These are phyloP conservation scores for Prunus mira DNA, from an alignment of 306 rosid genomes.

Conservation along the genomic window DNA sequence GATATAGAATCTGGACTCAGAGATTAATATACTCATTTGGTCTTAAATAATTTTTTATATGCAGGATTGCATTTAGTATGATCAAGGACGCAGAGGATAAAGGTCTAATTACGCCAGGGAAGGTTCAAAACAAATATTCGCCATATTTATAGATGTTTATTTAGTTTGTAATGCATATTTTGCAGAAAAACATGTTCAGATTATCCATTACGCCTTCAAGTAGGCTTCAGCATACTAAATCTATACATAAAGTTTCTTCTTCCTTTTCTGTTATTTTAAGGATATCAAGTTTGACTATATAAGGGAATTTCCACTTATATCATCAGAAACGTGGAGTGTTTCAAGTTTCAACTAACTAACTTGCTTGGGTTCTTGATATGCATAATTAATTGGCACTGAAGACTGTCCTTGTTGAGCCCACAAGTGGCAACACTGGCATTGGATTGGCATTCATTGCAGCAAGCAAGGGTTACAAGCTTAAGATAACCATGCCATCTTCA, in stretches of 20 bases:
- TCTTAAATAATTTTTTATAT: slow-evolving; percentile 1
- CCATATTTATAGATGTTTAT: slow-evolving; percentile 1
- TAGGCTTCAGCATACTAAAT: neutral
- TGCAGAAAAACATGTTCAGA: too few species aligned
- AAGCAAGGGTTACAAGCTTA: slow-evolving; percentile 61
- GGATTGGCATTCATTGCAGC: slow-evolving; percentile 79
- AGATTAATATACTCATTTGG: neutral
- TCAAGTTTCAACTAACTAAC: slow-evolving; percentile 20
- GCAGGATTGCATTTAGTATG: slow-evolving; percentile 75
- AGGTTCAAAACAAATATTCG: slow-evolving; percentile 38
- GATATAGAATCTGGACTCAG: neutral
- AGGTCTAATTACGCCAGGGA: slow-evolving; percentile 79
- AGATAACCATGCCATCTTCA: slow-evolving; percentile 56
- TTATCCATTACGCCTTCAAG: neutral
- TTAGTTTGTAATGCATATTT: neutral
- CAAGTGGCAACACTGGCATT: slow-evolving; percentile 88
- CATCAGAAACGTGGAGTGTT: slow-evolving; percentile 10
- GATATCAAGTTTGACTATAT: neutral
- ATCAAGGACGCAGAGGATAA: slow-evolving; percentile 79
- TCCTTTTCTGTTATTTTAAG: neutral
- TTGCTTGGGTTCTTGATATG: slow-evolving; percentile 18
- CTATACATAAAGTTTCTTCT: neutral
- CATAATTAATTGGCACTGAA: slow-evolving; percentile 24
- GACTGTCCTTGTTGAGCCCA: slow-evolving; percentile 72
- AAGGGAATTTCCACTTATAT: neutral